Evolutionary conservation across 2,329 filamentous ascomycete genomes (phyloP), one percentile per base, ranked within the genome.

Genomic region (Aspergillus oerlinghausenensis): DNA sequence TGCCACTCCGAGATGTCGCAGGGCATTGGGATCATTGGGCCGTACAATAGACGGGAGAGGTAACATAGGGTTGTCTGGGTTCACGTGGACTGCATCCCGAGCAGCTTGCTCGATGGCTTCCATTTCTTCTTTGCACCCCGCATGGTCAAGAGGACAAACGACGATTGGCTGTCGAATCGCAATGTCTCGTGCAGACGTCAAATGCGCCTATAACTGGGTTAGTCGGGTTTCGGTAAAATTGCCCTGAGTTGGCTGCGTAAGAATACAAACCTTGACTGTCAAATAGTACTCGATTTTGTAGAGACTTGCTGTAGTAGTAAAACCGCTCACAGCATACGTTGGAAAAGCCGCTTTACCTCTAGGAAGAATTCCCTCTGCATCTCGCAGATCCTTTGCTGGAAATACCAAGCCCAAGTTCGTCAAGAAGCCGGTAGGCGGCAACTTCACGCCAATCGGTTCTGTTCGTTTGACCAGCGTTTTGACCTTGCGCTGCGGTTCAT

Each of bases 221-320:
- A 61, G 67, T 42, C 63, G 55, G 53, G 19, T 53, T 29, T 28
- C 38, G 52, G 50, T 23, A 56, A 28, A 56, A 28, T 28, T 51
- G 21, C 19, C 14, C 21, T 38, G 32, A 19, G 32, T 23, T 21
- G 26, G 11, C 10, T 17, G 17, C 19, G 5, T 2, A 11, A 48
- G 17, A 7, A n/a, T 11, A 57, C 64, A 49, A 45, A 96, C 93
- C 85, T 96, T 97, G 61, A 97, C 90, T 52, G 86, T 92, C 54
- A 97, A 78, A 72, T 93, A 99, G 71, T 97, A 99, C 75, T 99
- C 93, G 71, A 99, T 96, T 75, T 97, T 97, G 80, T 99, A 99
- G 14, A 99, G 82, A 38, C 88, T 93, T 35, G 91, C 95, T 7
- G 90, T 90, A 0, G 94, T 97, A 1, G 94, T 97, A 69, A 99